phyloP scores from a whole-genome alignment of 176 grass and related monocot species.

The Thinopyrum elongatum region DNA sequence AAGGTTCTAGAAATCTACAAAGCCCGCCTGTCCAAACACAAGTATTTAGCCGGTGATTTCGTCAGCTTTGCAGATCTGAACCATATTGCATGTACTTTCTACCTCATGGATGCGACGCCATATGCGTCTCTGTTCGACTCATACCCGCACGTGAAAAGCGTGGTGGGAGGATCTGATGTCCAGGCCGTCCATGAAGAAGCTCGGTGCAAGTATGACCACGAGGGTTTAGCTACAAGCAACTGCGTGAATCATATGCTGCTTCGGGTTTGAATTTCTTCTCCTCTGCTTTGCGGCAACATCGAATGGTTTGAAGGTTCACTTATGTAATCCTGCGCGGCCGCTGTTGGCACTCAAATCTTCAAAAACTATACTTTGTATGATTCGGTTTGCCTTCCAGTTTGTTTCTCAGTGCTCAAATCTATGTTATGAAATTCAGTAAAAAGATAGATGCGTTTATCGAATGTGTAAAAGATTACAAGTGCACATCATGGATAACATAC shows the following conservation, averaged over 20 bases:
- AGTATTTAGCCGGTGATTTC: background rate
- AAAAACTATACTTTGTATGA: too few species aligned
- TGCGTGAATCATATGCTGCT: background rate
- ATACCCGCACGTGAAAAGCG: background rate
- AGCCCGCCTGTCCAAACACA: background rate
- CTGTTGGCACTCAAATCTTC: too few species aligned
- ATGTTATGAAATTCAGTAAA: too few species aligned
- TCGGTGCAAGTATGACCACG: background rate
- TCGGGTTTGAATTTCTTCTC: too few species aligned
- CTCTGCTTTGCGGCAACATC: too few species aligned
- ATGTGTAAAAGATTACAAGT: too few species aligned
- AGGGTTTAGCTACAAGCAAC: background rate
- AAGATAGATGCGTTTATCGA: too few species aligned
- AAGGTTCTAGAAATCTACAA: background rate
- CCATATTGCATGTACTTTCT: background rate
- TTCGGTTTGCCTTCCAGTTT: too few species aligned
- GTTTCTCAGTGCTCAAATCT: too few species aligned
- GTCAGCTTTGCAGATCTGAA: background rate
- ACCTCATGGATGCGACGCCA: background rate
- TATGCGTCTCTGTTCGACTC: background rate
- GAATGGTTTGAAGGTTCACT: background rate
- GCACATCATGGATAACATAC: too few species aligned
- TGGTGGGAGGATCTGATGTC: background rate
- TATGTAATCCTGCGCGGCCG: background rate
- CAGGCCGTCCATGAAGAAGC: background rate